Conservation (phyloP, 495 filamentous ascomycete genomes). For the Bacidia gigantensis region DNA sequence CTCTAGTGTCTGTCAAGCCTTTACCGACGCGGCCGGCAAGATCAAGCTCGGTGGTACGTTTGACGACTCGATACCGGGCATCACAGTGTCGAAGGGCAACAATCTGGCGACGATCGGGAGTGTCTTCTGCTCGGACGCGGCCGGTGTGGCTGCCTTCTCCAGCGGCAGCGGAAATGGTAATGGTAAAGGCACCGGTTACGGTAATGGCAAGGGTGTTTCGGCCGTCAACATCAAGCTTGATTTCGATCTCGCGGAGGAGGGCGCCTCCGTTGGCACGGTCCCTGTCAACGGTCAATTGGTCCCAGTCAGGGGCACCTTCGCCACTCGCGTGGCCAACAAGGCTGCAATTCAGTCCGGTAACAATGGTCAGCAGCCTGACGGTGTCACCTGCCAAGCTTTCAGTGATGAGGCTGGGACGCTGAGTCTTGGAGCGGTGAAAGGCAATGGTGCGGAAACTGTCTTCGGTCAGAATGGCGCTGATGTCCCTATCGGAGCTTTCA, state of each 20-base stretch:
- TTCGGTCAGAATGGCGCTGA: neutral
- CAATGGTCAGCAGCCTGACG: neutral
- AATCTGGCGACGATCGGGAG: neutral
- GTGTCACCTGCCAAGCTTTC: neutral
- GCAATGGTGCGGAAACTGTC: neutral
- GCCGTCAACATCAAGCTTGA: neutral
- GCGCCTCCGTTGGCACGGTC: neutral
- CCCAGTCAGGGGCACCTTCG: neutral
- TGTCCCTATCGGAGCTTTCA: neutral
- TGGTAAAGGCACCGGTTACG: too few species aligned
- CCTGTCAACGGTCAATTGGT: neutral
- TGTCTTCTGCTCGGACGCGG: neutral
- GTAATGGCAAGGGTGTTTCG: too few species aligned
- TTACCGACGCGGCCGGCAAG: neutral
- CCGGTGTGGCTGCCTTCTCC: neutral
- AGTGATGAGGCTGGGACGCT: neutral
- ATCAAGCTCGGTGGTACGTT: neutral
- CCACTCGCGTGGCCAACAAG: neutral
- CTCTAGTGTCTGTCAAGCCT: neutral
- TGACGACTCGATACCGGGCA: neutral
- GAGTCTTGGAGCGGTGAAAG: neutral
- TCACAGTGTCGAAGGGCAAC: too few species aligned
- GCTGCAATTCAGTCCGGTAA: neutral
- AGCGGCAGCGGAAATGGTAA: too few species aligned
- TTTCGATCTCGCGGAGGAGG: neutral